Conservation (phyloP, 108 stramenopile genomes). For the Aurantiochytrium sp. region DNA sequence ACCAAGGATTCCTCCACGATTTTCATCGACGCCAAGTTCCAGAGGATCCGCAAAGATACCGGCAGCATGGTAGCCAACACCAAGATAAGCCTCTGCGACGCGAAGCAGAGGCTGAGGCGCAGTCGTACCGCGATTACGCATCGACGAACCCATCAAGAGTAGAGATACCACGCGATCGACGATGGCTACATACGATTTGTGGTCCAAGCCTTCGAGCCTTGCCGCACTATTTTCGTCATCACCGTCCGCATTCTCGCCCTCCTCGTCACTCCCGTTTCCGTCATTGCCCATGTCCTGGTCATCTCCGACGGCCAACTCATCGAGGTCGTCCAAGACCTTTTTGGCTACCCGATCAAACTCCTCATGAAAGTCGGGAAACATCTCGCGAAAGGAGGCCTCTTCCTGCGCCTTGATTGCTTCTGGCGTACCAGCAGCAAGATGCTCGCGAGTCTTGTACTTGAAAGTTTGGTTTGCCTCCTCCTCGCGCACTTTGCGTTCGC, state of each 20-base stretch:
- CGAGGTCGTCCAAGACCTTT: neutral
- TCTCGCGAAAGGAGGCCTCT: slow-evolving; percentile 63
- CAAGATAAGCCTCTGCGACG: neutral
- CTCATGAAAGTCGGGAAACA: slow-evolving; percentile 75
- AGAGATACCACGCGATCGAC: neutral
- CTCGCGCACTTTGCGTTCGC: neutral
- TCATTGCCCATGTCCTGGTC: neutral
- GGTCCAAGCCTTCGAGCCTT: neutral
- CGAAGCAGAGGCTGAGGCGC: no score
- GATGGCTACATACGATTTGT: neutral
- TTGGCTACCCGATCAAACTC: slow-evolving; percentile 57
- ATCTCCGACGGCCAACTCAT: neutral
- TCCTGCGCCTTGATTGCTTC: slow-evolving; percentile 34
- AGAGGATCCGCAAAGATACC: neutral
- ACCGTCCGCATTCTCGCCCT: neutral
- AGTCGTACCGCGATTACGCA: no score
- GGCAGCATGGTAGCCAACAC: neutral
- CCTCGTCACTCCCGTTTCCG: neutral
- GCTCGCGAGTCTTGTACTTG: neutral
- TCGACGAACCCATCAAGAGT: no score
- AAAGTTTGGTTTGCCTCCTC: neutral
- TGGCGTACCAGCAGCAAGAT: neutral
- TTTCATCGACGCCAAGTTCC: neutral
- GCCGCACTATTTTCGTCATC: neutral
- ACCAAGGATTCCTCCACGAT: neutral